Percentiles rank a stretch among this genome's conserved stretches.
These are phyloP conservation scores for Aspergillus quadricinctus DNA, from an alignment of 2,329 filamentous ascomycete genomes.

Conservation along the genomic window DNA sequence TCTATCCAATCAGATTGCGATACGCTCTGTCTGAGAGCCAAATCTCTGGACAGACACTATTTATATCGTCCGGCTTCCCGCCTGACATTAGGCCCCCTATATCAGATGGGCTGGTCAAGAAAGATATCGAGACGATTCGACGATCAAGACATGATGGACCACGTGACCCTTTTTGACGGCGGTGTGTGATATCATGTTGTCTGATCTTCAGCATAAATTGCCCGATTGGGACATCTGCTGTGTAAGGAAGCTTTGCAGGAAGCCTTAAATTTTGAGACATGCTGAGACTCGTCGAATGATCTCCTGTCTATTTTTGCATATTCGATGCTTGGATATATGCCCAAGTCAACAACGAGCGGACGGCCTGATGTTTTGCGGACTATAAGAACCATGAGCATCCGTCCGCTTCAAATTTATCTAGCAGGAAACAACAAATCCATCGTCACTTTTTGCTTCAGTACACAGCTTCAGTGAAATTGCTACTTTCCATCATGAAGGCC, in stretches of 20 bases:
- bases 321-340: neutral
- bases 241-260: neutral
- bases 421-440: neutral
- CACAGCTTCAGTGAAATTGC: neutral
- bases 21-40: no score
- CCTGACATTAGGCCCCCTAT: no score
- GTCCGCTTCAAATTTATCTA: neutral
- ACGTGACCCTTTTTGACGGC: neutral
- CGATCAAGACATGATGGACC: neutral
- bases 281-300: neutral
- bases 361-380: no score
- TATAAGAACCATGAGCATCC: neutral
- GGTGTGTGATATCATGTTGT: neutral
- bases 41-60: no score
- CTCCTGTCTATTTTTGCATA: neutral
- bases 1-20: no score
- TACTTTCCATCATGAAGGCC: conserved; percentile 19
- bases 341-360: no score
- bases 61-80: no score
- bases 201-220: neutral
- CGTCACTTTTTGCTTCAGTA: neutral
- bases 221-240: neutral
- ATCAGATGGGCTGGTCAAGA: neutral
- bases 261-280: neutral
- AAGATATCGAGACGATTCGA: neutral